Conservation (phyloP, 1,139 yeast genomes). For the Geotrichum fermentans region DNA sequence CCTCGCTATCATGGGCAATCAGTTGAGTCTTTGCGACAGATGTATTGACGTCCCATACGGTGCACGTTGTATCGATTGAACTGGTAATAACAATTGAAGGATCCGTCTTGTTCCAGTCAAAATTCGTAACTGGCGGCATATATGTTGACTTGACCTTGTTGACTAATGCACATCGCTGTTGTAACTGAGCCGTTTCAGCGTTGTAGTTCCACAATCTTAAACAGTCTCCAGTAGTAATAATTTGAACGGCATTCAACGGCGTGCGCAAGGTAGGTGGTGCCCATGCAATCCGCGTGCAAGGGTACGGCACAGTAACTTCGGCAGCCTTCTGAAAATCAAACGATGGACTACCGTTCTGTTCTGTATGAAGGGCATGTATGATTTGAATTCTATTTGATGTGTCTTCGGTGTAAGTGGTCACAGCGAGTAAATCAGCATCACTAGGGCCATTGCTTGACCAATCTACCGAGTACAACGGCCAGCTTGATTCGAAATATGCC, state of each 20-base stretch:
- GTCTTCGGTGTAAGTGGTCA: constrained; percentile 70
- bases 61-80: constrained; percentile 93
- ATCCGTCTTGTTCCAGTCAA: constrained; percentile 84
- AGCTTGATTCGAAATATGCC: constrained; percentile 51
- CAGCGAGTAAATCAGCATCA: constrained; percentile 52
- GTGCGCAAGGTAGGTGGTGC: constrained; percentile 45
- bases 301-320: constrained; percentile 56
- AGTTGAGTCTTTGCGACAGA: constrained; percentile 84
- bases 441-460: constrained; percentile 49
- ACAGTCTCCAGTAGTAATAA: constrained; percentile 70
- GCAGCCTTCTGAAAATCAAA: constrained; percentile 37
- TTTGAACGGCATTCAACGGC: constrained; percentile 33
- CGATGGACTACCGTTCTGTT: constrained; percentile 21
- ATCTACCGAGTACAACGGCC: constrained; percentile 63
- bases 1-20: constrained; percentile 95
- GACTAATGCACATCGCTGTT: constrained; percentile 41
- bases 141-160: constrained; percentile 40
- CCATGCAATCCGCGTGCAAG: constrained; percentile 69
- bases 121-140: constrained; percentile 67
- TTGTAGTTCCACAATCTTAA: constrained; percentile 59
- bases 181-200: constrained; percentile 38
- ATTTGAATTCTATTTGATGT: constrained; percentile 26
- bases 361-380: constrained; percentile 10
- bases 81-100: constrained; percentile 73
- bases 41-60: constrained; percentile 81